phyloP scores from a whole-genome alignment of 2,329 filamentous ascomycete genomes.

The Penicillium sp. region DNA sequence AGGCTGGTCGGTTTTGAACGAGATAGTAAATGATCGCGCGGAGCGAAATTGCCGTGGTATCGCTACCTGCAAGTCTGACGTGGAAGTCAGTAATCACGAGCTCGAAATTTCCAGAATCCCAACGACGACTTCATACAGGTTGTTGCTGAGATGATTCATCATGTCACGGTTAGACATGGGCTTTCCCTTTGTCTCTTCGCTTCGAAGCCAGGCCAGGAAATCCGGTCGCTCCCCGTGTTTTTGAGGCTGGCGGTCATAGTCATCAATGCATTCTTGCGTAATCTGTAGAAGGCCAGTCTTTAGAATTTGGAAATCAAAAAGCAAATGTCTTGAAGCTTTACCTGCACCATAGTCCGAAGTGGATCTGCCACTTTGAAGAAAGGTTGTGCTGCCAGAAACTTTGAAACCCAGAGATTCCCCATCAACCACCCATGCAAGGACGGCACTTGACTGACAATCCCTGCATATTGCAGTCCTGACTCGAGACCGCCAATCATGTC shows the following conservation, averaged over 20 bases:
- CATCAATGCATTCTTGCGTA: conserved; percentile 47
- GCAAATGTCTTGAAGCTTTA: not conserved
- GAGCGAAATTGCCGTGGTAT: conserved; percentile 77
- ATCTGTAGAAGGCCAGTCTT: conserved; percentile 39
- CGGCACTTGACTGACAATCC: conserved; percentile 71
- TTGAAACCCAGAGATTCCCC: conserved; percentile 69
- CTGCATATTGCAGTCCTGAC: conserved; percentile 13
- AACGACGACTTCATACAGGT: conserved; percentile 9
- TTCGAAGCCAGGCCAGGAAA: conserved; percentile 20
- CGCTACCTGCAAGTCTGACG: conserved; percentile 70
- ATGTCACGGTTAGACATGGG: conserved; percentile 21
- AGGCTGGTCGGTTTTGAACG: conserved; percentile 64
- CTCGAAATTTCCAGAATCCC: no score
- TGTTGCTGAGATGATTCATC: conserved; percentile 24
- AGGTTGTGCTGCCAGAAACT: conserved; percentile 14
- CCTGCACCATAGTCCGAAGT: conserved; percentile 17
- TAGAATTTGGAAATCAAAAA: conserved; percentile 5
- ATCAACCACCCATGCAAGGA: conserved; percentile 70
- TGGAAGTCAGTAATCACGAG: not conserved
- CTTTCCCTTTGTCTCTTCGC: conserved; percentile 19
- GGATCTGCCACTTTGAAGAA: conserved; percentile 13
- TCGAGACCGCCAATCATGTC: conserved; percentile 70
- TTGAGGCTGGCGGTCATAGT: conserved; percentile 71
- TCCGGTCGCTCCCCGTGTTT: conserved; percentile 15
- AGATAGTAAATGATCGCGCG: conserved; percentile 74